phyloP scores from a whole-genome alignment of 2,329 filamentous ascomycete species.

The Colletotrichum caudatum region DNA sequence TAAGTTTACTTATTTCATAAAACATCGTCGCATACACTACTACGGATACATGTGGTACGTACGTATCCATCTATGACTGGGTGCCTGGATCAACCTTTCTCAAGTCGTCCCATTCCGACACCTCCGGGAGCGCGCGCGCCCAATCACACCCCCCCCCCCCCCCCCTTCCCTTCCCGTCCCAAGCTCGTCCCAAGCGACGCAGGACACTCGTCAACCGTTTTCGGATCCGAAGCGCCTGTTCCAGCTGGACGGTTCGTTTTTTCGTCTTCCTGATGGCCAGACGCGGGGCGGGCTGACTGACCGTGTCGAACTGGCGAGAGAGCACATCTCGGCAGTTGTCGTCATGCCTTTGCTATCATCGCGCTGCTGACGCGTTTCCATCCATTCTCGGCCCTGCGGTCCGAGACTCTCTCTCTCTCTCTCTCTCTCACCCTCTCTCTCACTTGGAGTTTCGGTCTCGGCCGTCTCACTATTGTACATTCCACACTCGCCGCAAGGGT shows the following conservation, averaged over 20 bases:
- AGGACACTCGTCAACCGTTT: slow-evolving; percentile 6
- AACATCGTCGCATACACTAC: no score
- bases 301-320: not conserved
- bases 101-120: not conserved
- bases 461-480: not conserved
- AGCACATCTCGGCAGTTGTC: not conserved
- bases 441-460: not conserved
- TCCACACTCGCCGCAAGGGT: not conserved
- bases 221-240: slow-evolving; percentile 19
- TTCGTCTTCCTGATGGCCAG: not conserved
- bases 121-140: not conserved
- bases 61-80: no score
- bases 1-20: no score
- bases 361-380: not conserved
- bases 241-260: not conserved
- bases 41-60: no score
- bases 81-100: not conserved
- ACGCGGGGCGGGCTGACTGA: slow-evolving; percentile 1
- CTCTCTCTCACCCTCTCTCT: not conserved
- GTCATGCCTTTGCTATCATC: not conserved
- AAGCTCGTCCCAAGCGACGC: not conserved
- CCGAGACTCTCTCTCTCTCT: no score
- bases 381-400: no score
- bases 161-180: no score
- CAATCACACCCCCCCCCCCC: not conserved